phyloP scores from a whole-genome alignment of 176 grass and related monocot genomes.

The Melocanna baccifera region DNA sequence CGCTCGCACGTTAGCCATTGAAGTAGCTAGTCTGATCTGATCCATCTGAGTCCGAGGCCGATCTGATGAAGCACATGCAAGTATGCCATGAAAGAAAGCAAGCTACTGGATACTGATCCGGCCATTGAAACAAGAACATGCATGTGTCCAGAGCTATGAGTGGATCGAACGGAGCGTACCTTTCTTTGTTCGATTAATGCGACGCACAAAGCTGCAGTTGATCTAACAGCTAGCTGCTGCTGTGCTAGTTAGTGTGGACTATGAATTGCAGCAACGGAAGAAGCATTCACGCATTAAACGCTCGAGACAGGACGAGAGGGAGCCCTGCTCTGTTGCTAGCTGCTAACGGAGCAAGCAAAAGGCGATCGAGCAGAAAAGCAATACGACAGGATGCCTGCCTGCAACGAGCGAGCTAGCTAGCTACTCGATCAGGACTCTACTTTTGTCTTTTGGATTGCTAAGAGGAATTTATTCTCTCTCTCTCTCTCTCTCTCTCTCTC shows the following conservation, averaged over 20 bases:
- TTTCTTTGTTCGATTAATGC: background rate
- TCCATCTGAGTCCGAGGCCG: background rate
- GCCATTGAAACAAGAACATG: background rate
- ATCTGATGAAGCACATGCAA: constrained; percentile 11
- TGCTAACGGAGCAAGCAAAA: constrained; percentile 29
- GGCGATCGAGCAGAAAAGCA: constrained; percentile 34
- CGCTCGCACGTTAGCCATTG: background rate
- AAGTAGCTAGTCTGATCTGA: background rate
- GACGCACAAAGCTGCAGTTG: background rate
- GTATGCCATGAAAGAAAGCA: background rate
- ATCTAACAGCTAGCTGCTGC: background rate
- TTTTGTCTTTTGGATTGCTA: constrained; percentile 49
- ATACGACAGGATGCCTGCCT: constrained; percentile 42
- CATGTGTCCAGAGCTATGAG: background rate
- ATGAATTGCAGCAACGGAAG: constrained; percentile 4
- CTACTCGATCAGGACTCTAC: background rate
- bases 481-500: background rate
- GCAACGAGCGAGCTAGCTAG: background rate
- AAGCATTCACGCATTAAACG: constrained; percentile 36
- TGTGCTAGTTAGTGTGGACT: background rate
- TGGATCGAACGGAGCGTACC: background rate
- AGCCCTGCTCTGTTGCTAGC: background rate
- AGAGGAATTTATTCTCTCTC: constrained; percentile 10
- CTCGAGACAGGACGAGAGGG: background rate
- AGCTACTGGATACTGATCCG: background rate